Base-by-base conservation (phyloP, 305 asterid species). In the Ruellia speciosa region DNA sequence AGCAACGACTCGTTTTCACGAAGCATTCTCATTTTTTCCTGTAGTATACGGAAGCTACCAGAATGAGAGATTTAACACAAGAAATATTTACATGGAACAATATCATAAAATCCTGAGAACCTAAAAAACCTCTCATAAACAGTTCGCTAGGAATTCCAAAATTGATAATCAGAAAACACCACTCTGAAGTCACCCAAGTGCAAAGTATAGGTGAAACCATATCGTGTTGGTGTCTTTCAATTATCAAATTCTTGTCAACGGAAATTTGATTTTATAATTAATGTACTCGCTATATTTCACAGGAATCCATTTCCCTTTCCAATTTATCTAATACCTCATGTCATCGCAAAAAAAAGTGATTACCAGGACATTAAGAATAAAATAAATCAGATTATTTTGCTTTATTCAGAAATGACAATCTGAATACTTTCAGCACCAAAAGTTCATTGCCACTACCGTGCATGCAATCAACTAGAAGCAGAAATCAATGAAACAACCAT, bases 11-110 rank as follows among this genome's bases (percentile, higher is more conserved):
- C 84, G 54, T 83, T 83, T 79, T 83, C 77, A 63, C 77, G 79
- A 70, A 84, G 90, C 92, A 86, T 78, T 63, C 79, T 64, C 61
- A 88, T 78, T 81, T 87, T 93, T 75, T 93, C 99, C 99, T 93
- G 83, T 68, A 70, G 65, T 55, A 68, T 47, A 59, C 9, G 33
- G 40, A 61, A 66, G 56, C 50, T 50, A 59, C 48, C 66, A 70
- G 67, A 58, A 64, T 49, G 50, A 54, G 65, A 59, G 48, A 43
- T 52, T 52, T 15, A 62, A 52, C 48, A 62, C 58, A 61, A 56
- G 35, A 63, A 46, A 48, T 41, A 37, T 37, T 43, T 47, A 33
- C 16, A 35, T 9, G 41, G 45, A 43, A 43, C 14, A 43, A 11
- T 4, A 13, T 56, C 48, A 47, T 14, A 56, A 58, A 54, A 49